Base-by-base conservation (phyloP, 768 basidiomycete genomes). In the Coprinopsis strossmayeri region DNA sequence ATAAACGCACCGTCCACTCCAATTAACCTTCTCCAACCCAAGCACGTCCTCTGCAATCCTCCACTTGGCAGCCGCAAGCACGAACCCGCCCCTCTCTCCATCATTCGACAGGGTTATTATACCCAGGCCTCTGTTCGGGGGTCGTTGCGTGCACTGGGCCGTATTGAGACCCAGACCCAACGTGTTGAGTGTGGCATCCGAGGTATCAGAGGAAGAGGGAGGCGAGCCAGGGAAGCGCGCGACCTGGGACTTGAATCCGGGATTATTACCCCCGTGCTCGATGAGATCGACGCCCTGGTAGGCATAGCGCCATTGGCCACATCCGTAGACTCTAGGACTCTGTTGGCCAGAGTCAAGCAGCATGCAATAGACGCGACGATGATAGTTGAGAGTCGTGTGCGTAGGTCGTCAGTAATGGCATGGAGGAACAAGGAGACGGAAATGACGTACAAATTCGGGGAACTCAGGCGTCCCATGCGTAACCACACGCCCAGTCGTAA, bases 181-280 rank as follows among this genome's bases (percentile, higher is more conserved):
- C n/a, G n/a, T n/a, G n/a, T n/a, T n/a, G n/a, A n/a, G n/a, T n/a
- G n/a, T n/a, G n/a, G n/a, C n/a, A n/a, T n/a, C n/a, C n/a, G n/a
- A n/a, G n/a, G n/a, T n/a, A n/a, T n/a, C n/a, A n/a, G n/a, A n/a
- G n/a, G n/a, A n/a, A n/a, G n/a, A n/a, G n/a, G n/a, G n/a, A n/a
- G n/a, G 37, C 18, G 10, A 13, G 11, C 17, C 11, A 0, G 71
- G 68, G 45, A 69, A 68, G 1, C 67, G 59, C 1, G 63, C 49
- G 9, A 69, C 57, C 47, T 63, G 60, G 0, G 57, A 58, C 40
- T 55, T 59, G 47, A 52, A 72, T 1, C 71, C 71, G 1, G 70
- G 68, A 49, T 68, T 68, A 39, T 57, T 63, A 1, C 73, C 71
- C 2, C 69, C 69, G 53, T 75, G 72, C 47, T 73, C 71, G 34